Percentiles rank a stretch among this genome's conserved stretches.
phyloP scores from a whole-genome alignment of 257 asterid species.

The Fraxinus pennsylvanica region DNA sequence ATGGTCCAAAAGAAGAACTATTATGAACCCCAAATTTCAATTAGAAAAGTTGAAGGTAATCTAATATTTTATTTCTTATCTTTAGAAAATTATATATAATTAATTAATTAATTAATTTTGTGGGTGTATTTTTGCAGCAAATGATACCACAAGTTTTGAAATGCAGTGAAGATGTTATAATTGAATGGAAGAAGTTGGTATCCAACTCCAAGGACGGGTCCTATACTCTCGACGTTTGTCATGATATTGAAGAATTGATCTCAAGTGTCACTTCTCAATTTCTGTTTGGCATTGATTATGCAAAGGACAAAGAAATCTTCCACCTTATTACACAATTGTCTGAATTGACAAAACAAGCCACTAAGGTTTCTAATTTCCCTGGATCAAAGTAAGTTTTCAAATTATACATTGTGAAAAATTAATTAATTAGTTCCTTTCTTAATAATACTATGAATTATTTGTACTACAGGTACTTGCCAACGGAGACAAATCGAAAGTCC shows the following conservation, averaged over 20 bases:
- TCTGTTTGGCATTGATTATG: background rate
- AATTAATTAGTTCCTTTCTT: no score
- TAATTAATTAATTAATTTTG: background rate
- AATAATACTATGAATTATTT: background rate
- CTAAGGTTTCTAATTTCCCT: background rate
- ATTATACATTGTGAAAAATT: no score
- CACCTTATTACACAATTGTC: background rate
- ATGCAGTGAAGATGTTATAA: background rate
- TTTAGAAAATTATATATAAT: background rate
- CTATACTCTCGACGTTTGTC: background rate
- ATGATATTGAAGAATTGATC: background rate
- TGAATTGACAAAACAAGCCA: background rate
- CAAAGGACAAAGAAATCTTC: background rate
- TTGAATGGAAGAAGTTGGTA: constrained; percentile 7
- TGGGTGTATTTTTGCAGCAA: background rate
- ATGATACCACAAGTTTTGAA: background rate
- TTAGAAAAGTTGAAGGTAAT: constrained; percentile 4
- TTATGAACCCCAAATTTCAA: background rate
- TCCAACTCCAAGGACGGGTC: constrained; percentile 1
- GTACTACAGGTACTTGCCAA: constrained; percentile 11
- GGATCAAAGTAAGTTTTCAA: background rate
- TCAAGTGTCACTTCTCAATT: background rate
- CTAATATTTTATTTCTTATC: background rate
- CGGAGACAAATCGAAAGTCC: constrained; percentile 22
- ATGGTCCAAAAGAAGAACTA: constrained; percentile 4